phyloP scores from a whole-genome alignment of 768 basidiomycete genomes.

The Tricholoma saponaceum region DNA sequence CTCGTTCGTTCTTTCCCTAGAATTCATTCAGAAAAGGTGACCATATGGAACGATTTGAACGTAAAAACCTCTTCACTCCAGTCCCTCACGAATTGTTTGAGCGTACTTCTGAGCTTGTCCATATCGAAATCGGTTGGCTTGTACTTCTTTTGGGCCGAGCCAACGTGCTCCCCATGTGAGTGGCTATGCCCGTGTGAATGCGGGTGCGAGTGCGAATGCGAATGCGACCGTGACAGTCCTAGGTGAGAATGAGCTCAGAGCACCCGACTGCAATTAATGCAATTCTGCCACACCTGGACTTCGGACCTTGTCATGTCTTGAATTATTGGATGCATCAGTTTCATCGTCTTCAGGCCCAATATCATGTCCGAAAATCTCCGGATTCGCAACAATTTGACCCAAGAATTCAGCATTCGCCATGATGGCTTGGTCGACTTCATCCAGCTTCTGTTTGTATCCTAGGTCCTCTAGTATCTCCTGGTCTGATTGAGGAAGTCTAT shows the following conservation, averaged over 20 bases:
- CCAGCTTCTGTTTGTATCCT: constrained; percentile 77
- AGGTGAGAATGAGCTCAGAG: not conserved
- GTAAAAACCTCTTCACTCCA: constrained; percentile 79
- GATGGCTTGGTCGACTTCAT: constrained; percentile 79
- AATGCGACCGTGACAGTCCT: not conserved
- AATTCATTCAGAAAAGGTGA: not conserved
- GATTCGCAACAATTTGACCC: constrained; percentile 66
- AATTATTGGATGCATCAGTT: not conserved
- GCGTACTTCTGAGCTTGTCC: constrained; percentile 88
- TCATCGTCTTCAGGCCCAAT: constrained; percentile 25
- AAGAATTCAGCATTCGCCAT: constrained; percentile 77
- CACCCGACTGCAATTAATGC: not conserved
- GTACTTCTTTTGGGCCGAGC: constrained; percentile 25
- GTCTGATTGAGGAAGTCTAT: constrained; percentile 63
- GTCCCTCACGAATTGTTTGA: constrained; percentile 91
- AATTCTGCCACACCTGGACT: constrained; percentile 2
- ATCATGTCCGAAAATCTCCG: constrained; percentile 74
- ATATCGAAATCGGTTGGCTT: constrained; percentile 70
- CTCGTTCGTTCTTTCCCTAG: constrained; percentile 75
- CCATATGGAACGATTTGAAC: not conserved
- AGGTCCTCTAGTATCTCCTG: constrained; percentile 61
- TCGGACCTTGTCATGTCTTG: constrained; percentile 1
- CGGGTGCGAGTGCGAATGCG: constrained; percentile 15
- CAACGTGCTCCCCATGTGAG: constrained; percentile 26
- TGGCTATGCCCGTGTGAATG: constrained; percentile 29